phyloP scores from a whole-genome alignment of 1,284 basidiomycete species.

The Trichosporon faecale region DNA sequence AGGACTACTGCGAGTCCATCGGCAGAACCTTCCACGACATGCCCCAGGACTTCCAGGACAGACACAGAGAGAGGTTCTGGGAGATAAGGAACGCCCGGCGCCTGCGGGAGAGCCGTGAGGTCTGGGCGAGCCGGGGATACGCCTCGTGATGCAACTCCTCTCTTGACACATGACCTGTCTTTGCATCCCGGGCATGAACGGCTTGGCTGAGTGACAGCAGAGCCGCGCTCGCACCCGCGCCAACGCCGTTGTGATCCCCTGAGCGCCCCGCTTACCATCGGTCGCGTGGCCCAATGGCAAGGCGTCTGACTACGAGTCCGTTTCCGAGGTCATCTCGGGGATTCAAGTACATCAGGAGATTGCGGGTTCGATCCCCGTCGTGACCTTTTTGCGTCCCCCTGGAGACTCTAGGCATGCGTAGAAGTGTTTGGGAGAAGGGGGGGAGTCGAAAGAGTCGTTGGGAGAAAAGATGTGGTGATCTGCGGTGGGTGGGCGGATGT shows the following conservation, averaged over 20 bases:
- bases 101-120: no score
- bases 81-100: no score
- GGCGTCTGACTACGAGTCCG: background rate
- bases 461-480: background rate
- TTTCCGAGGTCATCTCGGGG: no score
- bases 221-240: background rate
- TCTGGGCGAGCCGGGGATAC: no score
- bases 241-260: background rate
- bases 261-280: background rate
- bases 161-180: no score
- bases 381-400: background rate
- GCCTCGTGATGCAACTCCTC: no score
- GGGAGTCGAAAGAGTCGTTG: background rate
- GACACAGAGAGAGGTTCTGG: no score
- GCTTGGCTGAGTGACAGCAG: no score
- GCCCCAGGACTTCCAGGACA: no score
- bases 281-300: background rate
- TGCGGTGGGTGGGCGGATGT: background rate
- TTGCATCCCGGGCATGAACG: no score
- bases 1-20: no score
- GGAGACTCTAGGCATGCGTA: background rate
- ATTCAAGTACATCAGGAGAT: background rate
- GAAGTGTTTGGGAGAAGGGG: background rate
- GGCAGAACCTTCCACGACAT: no score
- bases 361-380: background rate